Percentiles rank a stretch among this genome's conserved stretches.
Evolutionary conservation across 2,329 filamentous ascomycete genomes (phyloP).

Genomic region (Arachnopeziza araneosa): DNA sequence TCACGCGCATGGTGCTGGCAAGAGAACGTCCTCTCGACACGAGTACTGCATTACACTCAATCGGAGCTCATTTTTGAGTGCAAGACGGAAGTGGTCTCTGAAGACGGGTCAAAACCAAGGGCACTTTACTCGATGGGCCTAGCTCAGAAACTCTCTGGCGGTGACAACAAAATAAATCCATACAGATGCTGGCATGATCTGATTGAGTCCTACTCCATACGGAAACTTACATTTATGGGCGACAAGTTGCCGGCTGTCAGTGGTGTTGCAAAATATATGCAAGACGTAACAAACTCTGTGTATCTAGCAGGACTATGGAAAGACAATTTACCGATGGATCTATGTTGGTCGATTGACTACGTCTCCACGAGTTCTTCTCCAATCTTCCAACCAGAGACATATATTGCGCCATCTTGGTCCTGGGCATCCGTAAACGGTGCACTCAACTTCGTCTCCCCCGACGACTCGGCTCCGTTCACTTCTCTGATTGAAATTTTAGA

Average conservation of each 20-base stretch:
- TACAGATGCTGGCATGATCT: constrained; percentile 3
- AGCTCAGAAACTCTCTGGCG: constrained; percentile 1
- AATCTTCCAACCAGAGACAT: not conserved
- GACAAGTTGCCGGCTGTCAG: constrained; percentile 7
- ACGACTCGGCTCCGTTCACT: constrained; percentile 2
- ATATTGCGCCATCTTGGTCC: constrained; percentile 6
- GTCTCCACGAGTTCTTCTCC: not conserved
- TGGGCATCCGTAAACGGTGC: constrained; percentile 1
- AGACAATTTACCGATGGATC: not conserved
- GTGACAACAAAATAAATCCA: not conserved
- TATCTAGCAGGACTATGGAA: constrained; percentile 9
- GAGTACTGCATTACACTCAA: constrained; percentile 5
- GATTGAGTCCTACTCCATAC: constrained; percentile 2
- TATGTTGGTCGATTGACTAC: not conserved
- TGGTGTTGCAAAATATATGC: constrained; percentile 3
- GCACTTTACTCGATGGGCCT: constrained; percentile 4
- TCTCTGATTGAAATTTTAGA: not conserved
- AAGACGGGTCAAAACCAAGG: constrained; percentile 5
- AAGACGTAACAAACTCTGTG: not conserved
- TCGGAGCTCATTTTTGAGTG: constrained; percentile 6
- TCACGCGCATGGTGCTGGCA: constrained; percentile 7
- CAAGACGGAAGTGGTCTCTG: constrained; percentile 1
- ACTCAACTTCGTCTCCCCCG: not conserved
- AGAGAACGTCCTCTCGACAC: constrained; percentile 6
- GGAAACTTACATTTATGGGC: constrained; percentile 3